Conservation (phyloP, 179 eudicot species). For the Amaranthus tricolor region DNA sequence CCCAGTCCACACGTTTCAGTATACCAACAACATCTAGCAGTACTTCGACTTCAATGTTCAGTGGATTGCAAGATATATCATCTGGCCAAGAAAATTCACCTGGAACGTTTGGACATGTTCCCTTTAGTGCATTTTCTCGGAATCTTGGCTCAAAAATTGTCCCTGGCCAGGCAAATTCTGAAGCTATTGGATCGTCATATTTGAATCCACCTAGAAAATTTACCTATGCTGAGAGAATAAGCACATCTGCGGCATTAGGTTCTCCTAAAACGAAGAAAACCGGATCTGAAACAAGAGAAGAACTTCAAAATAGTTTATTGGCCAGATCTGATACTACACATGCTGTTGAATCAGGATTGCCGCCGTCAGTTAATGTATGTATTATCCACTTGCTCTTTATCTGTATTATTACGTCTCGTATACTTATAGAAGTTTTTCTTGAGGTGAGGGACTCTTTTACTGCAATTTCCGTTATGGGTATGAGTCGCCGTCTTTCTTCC, state of each 20-base stretch:
- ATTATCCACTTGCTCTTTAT: neutral
- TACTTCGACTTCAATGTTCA: conserved; percentile 40
- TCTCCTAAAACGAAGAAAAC: conserved; percentile 92
- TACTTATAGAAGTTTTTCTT: neutral
- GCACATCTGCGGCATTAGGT: conserved; percentile 53
- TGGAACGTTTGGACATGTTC: conserved; percentile 50
- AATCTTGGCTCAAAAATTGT: conserved; percentile 43
- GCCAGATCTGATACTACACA: conserved; percentile 59
- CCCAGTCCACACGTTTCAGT: conserved; percentile 59
- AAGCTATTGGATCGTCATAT: conserved; percentile 44
- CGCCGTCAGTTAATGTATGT: conserved; percentile 56
- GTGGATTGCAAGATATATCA: conserved; percentile 53
- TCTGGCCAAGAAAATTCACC: conserved; percentile 47
- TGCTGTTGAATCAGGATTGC: conserved; percentile 45
- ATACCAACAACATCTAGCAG: conserved; percentile 41
- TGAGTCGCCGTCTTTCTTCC: too few species aligned
- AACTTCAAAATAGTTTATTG: conserved; percentile 59
- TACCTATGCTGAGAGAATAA: conserved; percentile 84
- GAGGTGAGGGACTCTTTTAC: too few species aligned
- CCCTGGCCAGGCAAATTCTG: conserved; percentile 44
- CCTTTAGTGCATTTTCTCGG: conserved; percentile 49
- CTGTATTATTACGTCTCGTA: neutral
- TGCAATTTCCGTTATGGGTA: too few species aligned
- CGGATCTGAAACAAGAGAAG: conserved; percentile 88
- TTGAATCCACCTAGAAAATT: conserved; percentile 58